Conservation (phyloP, 2,329 filamentous ascomycete genomes). For the Pseudogymnoascus sp. region DNA sequence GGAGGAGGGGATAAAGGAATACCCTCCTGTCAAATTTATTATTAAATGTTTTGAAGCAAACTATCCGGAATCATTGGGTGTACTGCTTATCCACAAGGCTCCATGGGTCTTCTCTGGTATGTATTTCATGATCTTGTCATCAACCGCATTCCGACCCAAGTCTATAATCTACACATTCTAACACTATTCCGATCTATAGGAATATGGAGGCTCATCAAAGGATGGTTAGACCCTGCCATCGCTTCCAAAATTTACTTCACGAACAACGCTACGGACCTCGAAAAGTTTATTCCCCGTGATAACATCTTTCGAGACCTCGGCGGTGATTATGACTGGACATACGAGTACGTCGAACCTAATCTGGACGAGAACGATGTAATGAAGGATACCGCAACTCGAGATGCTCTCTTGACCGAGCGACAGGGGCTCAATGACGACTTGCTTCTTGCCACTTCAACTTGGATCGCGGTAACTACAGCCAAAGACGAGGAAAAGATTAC, state of each 20-base stretch:
- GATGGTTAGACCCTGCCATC: slow-evolving; percentile 70
- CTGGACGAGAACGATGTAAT: slow-evolving; percentile 52
- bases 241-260: slow-evolving; percentile 66
- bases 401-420: slow-evolving; percentile 45
- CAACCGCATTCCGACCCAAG: background rate
- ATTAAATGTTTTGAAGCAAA: slow-evolving; percentile 74
- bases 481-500: slow-evolving; percentile 17
- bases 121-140: background rate
- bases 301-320: slow-evolving; percentile 51
- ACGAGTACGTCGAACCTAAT: slow-evolving; percentile 55
- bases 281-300: slow-evolving; percentile 49
- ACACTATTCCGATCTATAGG: slow-evolving; percentile 18
- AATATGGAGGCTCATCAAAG: slow-evolving; percentile 57
- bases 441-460: slow-evolving; percentile 50
- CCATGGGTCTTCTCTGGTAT: slow-evolving; percentile 59
- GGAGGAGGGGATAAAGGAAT: slow-evolving; percentile 42
- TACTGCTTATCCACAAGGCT: slow-evolving; percentile 66
- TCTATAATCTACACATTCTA: background rate
- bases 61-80: slow-evolving; percentile 65
- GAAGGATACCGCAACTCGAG: slow-evolving; percentile 34
- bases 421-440: slow-evolving; percentile 47
- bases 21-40: slow-evolving; percentile 69
- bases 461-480: slow-evolving; percentile 31
- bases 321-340: slow-evolving; percentile 53
- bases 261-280: slow-evolving; percentile 52